Evolutionary conservation across 2,329 filamentous ascomycete species (phyloP).

Genomic region (Neoscytalidium dimidiatum): DNA sequence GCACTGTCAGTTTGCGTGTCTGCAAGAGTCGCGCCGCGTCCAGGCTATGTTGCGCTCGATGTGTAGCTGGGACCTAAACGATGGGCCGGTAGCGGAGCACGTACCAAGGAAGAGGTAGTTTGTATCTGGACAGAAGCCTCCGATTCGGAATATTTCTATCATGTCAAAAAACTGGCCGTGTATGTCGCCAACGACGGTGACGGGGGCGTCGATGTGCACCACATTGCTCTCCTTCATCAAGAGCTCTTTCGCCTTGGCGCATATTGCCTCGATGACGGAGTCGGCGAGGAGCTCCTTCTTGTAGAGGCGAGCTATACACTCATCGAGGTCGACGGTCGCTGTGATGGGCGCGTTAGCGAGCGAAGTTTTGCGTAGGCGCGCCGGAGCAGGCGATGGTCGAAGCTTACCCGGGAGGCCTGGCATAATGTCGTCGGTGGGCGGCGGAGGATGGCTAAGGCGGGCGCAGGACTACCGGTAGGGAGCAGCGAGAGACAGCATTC

Average conservation of each 20-base stretch:
- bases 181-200: slow-evolving; percentile 97
- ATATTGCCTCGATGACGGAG: slow-evolving; percentile 98
- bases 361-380: no score
- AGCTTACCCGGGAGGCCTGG: slow-evolving; percentile 52
- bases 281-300: slow-evolving; percentile 96
- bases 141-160: slow-evolving; percentile 98
- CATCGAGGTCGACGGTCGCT: slow-evolving; percentile 97
- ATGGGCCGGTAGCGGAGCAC: slow-evolving; percentile 23
- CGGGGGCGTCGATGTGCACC: slow-evolving; percentile 91
- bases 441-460: slow-evolving; percentile 30
- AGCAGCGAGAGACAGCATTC: slow-evolving; percentile 4
- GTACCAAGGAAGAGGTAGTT: slow-evolving; percentile 96
- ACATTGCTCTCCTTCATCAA: slow-evolving; percentile 99
- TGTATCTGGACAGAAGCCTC: slow-evolving; percentile 94
- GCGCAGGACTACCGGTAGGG: slow-evolving; percentile 27
- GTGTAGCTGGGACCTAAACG: no score
- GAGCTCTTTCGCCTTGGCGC: slow-evolving; percentile 97
- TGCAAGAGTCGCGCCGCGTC: slow-evolving; percentile 19
- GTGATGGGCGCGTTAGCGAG: slow-evolving; percentile 17
- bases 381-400: not conserved
- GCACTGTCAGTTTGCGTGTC: slow-evolving; percentile 15
- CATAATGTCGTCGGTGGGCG: slow-evolving; percentile 42
- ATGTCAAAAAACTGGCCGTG: slow-evolving; percentile 99
- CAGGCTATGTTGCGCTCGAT: not conserved
- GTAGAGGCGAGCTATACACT: slow-evolving; percentile 96